A percentile compares a stretch with the other conserved stretches of the same genome.
Conservation (phyloP, 441 rosid genomes). For the Hura crepitans region DNA sequence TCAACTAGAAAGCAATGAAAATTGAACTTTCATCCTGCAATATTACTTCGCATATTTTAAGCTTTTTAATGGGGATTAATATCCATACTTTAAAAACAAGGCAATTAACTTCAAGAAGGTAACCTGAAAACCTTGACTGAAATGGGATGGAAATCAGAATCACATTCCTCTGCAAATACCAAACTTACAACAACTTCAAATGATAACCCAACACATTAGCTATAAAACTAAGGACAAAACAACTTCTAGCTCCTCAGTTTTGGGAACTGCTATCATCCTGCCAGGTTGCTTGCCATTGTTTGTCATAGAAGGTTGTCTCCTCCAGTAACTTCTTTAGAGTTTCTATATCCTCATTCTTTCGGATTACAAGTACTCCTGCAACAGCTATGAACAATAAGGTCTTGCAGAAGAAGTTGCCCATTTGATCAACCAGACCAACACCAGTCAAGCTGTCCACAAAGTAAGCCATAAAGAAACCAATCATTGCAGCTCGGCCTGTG, state of each 20-base stretch:
- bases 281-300: constrained; percentile 98
- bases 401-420: constrained; percentile 93
- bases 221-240: not conserved
- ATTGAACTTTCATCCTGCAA: not conserved
- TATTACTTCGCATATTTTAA: too few species aligned
- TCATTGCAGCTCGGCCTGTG: constrained; percentile 95
- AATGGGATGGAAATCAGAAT: constrained; percentile 4
- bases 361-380: constrained; percentile 64
- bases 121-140: not conserved
- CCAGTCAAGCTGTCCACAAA: constrained; percentile 89
- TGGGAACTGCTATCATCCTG: constrained; percentile 47
- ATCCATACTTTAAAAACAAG: not conserved
- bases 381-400: constrained; percentile 81
- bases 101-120: constrained; percentile 1
- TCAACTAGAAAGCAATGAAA: too few species aligned
- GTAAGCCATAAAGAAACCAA: constrained; percentile 97
- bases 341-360: constrained; percentile 83
- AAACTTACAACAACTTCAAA: constrained; percentile 4
- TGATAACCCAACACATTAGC: too few species aligned
- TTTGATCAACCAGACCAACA: constrained; percentile 90
- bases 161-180: constrained; percentile 6
- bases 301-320: constrained; percentile 83
- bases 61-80: too few species aligned
- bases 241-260: constrained; percentile 26
- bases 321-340: constrained; percentile 64